Base-by-base conservation (phyloP, 768 basidiomycete genomes). In the Botryobasidium botryosum region DNA sequence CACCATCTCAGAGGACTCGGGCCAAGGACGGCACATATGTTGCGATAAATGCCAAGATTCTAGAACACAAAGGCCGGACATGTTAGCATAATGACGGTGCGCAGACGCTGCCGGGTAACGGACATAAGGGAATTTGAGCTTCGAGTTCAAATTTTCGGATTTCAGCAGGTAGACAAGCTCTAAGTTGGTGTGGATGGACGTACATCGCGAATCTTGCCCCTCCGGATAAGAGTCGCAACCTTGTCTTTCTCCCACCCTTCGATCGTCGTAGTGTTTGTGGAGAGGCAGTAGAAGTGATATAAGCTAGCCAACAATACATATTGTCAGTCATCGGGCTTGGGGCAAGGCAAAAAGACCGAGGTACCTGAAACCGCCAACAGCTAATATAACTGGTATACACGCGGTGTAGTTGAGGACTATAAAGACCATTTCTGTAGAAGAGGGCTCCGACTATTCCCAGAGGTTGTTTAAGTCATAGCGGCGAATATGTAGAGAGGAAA, bases 241-340 rank as follows among this genome's bases (percentile, higher is more conserved):
- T 82, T 91, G 56, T 97, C 90, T 62, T 97, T 97, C 61, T 99
- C 94, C 85, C 86, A 92, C 0, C 82, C 77, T 63, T 99, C 94
- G 40, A 99, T 96, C 1, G 94, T 97, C 1, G 92, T 99, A 2
- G 79, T 75, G 59, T 99, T 99, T 7, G 69, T 70, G 5, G 71
- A 53, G 23, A 96, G 59, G 40, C 71, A 68, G 55, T 78, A 81
- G 50, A 91, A 74, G 52, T 97, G 94, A 56, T 90, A 97, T 18
- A 96, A 46, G 43, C 87, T 88, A 52, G 6, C 13, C 37, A 32
- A 42, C 12, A n/a, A n/a, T 17, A 33, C 12, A 28, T 18, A 25
- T n/a, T 26, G 27, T 61, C 27, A 61, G 45, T 28, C n/a, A 2
- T 17, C 2, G 35, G 45, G 42, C n/a, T n/a, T n/a, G 17, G 39